Evolutionary conservation across 148 eudicot species (phyloP), one percentile per base, ranked within the genome.

Genomic region (Persicaria maculosa): DNA sequence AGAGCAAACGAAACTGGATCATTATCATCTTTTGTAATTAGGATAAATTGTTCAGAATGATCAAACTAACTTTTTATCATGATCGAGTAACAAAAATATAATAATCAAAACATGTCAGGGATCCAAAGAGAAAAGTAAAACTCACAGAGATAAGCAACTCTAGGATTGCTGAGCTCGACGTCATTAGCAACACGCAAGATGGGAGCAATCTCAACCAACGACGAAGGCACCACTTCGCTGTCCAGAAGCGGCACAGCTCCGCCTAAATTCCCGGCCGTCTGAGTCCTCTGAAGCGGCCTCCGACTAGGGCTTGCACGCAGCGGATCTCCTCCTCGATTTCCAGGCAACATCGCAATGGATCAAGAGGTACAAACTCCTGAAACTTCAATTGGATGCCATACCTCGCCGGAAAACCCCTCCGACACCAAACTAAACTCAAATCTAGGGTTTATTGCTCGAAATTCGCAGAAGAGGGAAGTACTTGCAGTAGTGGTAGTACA

Each of bases 121-220:
- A 16, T 54, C 22, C 58, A 54, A 54, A 31, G 8, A 47, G 44
- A 31, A 44, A 12, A 8, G 44, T 6, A 52, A n/a, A 72, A 85
- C 88, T 76, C 79, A 88, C 92, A 88, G 4, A 88, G 88, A 70
- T 88, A 86, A 77, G 88, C 92, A 46, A 88, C 92, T 67, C 92
- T 81, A 43, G 88, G 82, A 65, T 86, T 88, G 73, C 62, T 81
- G 59, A 81, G 68, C 76, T 88, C 92, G 19, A 88, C 92, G 58
- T 88, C 92, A 72, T 88, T 88, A 52, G 90, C 92, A 12, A 88
- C 92, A 68, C 92, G 88, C 55, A 88, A 85, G 81, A 88, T 88
- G 0, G 92, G 92, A 9, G 92, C 92, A 72, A 88, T 88, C 61
- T 88, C 86, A 19, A 83, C 87, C 50, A 88, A 78, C 19, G 92